Evolutionary conservation across 768 basidiomycete genomes (phyloP), one percentile per base, ranked within the genome.

Genomic region (Pleurotus ostreatus): DNA sequence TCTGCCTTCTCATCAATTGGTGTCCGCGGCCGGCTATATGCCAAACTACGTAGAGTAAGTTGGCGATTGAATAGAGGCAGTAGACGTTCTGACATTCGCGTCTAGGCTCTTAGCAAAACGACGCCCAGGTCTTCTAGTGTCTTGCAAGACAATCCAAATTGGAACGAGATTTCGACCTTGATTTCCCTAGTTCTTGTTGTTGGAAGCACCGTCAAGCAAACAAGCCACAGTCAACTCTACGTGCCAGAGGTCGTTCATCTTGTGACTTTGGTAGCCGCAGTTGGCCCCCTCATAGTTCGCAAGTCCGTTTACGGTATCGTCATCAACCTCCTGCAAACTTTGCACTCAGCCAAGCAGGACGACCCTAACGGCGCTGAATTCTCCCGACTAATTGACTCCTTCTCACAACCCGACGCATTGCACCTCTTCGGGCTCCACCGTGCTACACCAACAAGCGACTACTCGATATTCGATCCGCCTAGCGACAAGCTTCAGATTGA

Each of bases 171-270:
- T 2, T 86, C 90, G 0, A 86, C 87, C 1, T 74, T 95, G 38
- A 77, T 88, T 39, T 86, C 92, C 4, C 78, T 96, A n/a, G 76
- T 81, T 41, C 78, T 91, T 9, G 78, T 86, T 8, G 82, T 90
- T 16, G 82, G 86, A 49, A 85, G 89, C 59, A 82, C 86, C 46
- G 78, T 83, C 0, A 80, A 80, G 46, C 80, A 85, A 30, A 73
- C 81, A 2, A 76, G 78, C 11, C 84, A 86, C 59, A 83, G 81
- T 51, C 89, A 92, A 61, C 74, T 94, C 23, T 94, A 85, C 65
- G 79, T 94, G 3, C 89, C 94, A 0, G 94, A 97, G 66, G 75
- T 90, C 30, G 75, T 86, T 44, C 92, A 97, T 67, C 74, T 92
- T 39, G 82, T 92, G 59, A 85, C 87, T 4, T 74, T 95, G n/a